A percentile compares a stretch with the other conserved stretches of the same genome.
These are phyloP conservation scores for Gossypium australe DNA, from an alignment of 345 rosid genomes.

Conservation along the genomic window DNA sequence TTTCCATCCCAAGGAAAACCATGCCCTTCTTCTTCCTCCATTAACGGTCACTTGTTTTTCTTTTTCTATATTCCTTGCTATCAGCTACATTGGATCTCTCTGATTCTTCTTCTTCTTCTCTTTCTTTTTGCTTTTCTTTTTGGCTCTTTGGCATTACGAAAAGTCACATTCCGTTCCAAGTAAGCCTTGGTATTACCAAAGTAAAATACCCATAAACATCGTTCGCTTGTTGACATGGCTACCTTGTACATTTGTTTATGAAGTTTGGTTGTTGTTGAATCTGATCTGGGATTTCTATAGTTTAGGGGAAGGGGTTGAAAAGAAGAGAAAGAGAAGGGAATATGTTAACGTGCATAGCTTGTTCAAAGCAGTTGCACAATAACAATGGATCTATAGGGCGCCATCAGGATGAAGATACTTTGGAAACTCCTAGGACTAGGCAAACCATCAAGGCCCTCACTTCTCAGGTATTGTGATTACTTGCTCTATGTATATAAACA, in stretches of 20 bases:
- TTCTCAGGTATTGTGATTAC: conserved; percentile 49
- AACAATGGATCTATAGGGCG: conserved; percentile 53
- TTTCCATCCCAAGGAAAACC: background rate
- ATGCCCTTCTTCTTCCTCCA: background rate
- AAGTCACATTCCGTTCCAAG: background rate
- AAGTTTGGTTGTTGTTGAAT: conserved; percentile 6
- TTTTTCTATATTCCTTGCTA: background rate
- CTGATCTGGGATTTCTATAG: conserved; percentile 28
- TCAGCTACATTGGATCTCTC: background rate
- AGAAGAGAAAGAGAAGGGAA: conserved; percentile 12
- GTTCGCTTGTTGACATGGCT: background rate
- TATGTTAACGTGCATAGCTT: conserved; percentile 91
- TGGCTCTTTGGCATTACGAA: background rate
- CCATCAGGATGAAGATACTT: conserved; percentile 43
- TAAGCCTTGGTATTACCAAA: background rate
- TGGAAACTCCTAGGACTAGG: conserved; percentile 67
- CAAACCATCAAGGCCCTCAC: conserved; percentile 71
- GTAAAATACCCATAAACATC: background rate
- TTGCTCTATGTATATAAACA: background rate
- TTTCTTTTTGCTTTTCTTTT: background rate
- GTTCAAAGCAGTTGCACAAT: conserved; percentile 58
- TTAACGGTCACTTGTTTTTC: background rate
- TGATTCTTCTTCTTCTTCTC: background rate
- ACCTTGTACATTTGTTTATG: background rate
- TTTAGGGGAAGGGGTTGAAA: conserved; percentile 1